These are phyloP conservation scores for Penicillium sp. DNA, from an alignment of 2,329 filamentous ascomycete species.

Conservation along the genomic window DNA sequence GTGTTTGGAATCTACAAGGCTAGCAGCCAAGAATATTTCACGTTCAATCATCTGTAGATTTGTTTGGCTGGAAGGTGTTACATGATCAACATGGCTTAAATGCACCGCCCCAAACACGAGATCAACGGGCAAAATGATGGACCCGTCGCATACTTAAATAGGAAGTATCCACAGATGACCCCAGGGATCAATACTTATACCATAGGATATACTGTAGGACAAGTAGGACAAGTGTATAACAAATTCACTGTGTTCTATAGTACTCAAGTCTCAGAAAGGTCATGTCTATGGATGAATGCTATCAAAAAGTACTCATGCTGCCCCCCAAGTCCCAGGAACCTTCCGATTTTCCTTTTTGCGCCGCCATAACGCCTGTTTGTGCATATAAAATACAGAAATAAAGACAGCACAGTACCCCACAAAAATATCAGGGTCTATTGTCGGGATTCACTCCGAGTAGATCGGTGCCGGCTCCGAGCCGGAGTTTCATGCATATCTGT, in stretches of 20 bases:
- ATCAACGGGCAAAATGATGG: not conserved
- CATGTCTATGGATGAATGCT: not conserved
- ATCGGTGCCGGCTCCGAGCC: slow-evolving; percentile 22
- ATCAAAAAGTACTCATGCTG: not conserved
- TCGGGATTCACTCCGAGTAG: slow-evolving; percentile 9
- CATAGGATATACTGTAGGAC: no score
- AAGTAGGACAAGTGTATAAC: not conserved
- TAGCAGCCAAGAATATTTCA: no score
- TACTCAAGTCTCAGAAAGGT: not conserved
- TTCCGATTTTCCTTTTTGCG: not conserved
- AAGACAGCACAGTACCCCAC: not conserved
- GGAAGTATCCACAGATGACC: not conserved
- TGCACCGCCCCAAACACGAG: not conserved
- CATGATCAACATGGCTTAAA: not conserved
- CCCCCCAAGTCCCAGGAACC: not conserved
- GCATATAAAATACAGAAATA: not conserved
- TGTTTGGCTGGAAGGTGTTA: not conserved
- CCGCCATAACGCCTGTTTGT: not conserved
- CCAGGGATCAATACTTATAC: not conserved
- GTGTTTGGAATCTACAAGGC: not conserved
- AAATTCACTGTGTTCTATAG: not conserved
- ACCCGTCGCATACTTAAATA: not conserved
- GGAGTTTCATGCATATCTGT: slow-evolving; percentile 27
- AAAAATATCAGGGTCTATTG: not conserved
- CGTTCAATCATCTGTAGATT: not conserved